Percentiles rank a stretch among this genome's conserved stretches.
These are phyloP conservation scores for Dactylellina parvicollis DNA, from an alignment of 2,329 filamentous ascomycete species.

Conservation along the genomic window DNA sequence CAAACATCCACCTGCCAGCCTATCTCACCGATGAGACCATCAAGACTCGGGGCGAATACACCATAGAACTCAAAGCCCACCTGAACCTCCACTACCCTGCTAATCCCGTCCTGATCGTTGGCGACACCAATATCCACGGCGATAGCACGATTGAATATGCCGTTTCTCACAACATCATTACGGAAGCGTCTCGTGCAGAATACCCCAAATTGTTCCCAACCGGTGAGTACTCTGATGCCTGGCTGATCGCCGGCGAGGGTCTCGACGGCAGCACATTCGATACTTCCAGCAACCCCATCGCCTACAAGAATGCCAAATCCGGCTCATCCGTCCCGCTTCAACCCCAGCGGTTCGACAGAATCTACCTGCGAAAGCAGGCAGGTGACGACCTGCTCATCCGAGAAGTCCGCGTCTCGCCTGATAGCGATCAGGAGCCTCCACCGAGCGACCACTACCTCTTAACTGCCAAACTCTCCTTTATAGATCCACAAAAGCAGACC, in stretches of 20 bases:
- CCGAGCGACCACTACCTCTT: constrained; percentile 71
- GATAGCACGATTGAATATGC: constrained; percentile 67
- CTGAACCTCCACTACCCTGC: constrained; percentile 62
- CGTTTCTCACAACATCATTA: constrained; percentile 67
- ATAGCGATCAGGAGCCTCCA: constrained; percentile 22
- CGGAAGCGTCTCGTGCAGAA: constrained; percentile 65
- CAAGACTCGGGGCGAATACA: constrained; percentile 68
- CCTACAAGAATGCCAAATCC: constrained; percentile 65
- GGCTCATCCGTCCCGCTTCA: constrained; percentile 64
- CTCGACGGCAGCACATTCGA: constrained; percentile 75
- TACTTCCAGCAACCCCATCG: constrained; percentile 68
- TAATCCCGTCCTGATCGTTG: constrained; percentile 69
- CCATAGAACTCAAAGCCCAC: constrained; percentile 66
- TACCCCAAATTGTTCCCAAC: constrained; percentile 67
- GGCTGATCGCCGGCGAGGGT: constrained; percentile 62
- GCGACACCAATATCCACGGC: constrained; percentile 73
- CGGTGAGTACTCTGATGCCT: constrained; percentile 63
- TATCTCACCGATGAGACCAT: constrained; percentile 71
- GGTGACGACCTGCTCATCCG: constrained; percentile 46
- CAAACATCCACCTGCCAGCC: constrained; percentile 71
- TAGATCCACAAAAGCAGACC: constrained; percentile 62
- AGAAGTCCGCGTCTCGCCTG: constrained; percentile 10
- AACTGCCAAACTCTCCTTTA: constrained; percentile 57
- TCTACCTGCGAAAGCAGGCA: constrained; percentile 66
- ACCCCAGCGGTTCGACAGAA: constrained; percentile 74